These are phyloP conservation scores for Oryza coarctata DNA, from an alignment of 176 grass and related monocot genomes.

Conservation along the genomic window DNA sequence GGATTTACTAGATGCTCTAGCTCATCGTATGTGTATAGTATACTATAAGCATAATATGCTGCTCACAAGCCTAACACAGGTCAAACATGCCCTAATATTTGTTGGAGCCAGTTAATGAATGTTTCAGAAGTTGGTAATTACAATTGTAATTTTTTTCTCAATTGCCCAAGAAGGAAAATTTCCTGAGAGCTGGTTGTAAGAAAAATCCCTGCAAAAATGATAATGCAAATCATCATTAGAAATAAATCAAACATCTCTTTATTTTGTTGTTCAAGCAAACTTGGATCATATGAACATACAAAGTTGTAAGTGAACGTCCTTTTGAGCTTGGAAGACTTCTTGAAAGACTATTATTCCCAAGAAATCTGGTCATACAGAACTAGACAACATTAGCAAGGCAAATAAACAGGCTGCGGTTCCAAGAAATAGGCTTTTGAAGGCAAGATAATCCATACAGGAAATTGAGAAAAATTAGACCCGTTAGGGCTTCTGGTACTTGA, in stretches of 20 bases:
- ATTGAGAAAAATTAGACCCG: conserved; percentile 39
- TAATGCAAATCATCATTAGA: conserved; percentile 9
- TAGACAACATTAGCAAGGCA: conserved; percentile 6
- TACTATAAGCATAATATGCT: neutral
- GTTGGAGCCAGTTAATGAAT: neutral
- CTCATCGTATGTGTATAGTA: neutral
- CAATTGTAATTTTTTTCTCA: conserved; percentile 49
- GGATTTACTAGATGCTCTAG: too few relatives aligned
- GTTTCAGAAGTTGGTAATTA: conserved; percentile 44
- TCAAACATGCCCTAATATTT: neutral
- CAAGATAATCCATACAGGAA: conserved; percentile 51
- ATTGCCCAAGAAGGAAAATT: conserved; percentile 77
- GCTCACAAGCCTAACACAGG: neutral
- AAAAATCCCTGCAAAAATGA: conserved; percentile 66
- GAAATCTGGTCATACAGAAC: conserved; percentile 52
- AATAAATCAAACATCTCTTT: neutral
- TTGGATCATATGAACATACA: conserved; percentile 44
- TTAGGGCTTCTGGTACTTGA: conserved; percentile 54
- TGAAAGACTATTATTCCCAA: conserved; percentile 82
- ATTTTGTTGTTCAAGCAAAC: conserved; percentile 21
- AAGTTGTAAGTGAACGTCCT: conserved; percentile 39
- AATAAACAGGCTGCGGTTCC: neutral
- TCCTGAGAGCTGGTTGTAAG: conserved; percentile 88
- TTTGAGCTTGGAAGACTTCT: conserved; percentile 65
- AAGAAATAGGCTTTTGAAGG: conserved; percentile 5